Percentiles rank a stretch among this genome's conserved stretches.
phyloP scores from a whole-genome alignment of 2,329 filamentous ascomycete species.

The Colletotrichum acutatum region DNA sequence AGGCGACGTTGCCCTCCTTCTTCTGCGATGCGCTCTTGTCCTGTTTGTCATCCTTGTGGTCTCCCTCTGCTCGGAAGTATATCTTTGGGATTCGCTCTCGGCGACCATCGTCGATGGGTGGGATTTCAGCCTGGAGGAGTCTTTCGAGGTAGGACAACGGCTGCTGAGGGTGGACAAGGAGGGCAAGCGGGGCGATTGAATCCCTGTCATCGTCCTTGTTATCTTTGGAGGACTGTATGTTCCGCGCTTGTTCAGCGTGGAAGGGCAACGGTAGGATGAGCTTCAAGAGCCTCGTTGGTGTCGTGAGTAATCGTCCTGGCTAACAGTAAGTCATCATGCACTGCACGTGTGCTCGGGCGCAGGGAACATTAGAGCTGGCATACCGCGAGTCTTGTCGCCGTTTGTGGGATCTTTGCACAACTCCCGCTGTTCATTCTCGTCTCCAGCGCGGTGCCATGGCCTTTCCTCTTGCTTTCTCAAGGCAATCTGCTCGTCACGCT shows the following conservation, averaged over 20 bases:
- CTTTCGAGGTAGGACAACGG: slow-evolving; percentile 91
- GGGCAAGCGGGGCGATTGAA: slow-evolving; percentile 81
- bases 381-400: slow-evolving; percentile 47
- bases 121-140: slow-evolving; percentile 88
- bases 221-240: slow-evolving; percentile 27
- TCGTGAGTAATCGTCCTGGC: slow-evolving; percentile 79
- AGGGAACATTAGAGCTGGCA: neutral
- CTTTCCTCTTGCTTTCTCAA: slow-evolving; percentile 68
- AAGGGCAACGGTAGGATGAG: slow-evolving; percentile 78
- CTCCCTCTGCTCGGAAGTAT: slow-evolving; percentile 82
- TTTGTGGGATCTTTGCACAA: slow-evolving; percentile 41
- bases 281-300: slow-evolving; percentile 83
- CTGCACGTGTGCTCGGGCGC: no score
- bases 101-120: slow-evolving; percentile 72
- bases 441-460: slow-evolving; percentile 74
- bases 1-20: slow-evolving; percentile 64
- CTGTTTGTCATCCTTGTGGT: slow-evolving; percentile 53
- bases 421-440: slow-evolving; percentile 54
- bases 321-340: neutral
- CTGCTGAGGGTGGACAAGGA: slow-evolving; percentile 90
- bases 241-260: slow-evolving; percentile 28
- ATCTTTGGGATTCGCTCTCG: slow-evolving; percentile 78
- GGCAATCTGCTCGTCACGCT: slow-evolving; percentile 52
- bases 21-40: slow-evolving; percentile 38
- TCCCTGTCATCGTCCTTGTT: slow-evolving; percentile 47